Percentiles rank a stretch among this genome's conserved stretches.
phyloP scores from a whole-genome alignment of 2,329 filamentous ascomycete species.

The Cordyceps cateniannulata region DNA sequence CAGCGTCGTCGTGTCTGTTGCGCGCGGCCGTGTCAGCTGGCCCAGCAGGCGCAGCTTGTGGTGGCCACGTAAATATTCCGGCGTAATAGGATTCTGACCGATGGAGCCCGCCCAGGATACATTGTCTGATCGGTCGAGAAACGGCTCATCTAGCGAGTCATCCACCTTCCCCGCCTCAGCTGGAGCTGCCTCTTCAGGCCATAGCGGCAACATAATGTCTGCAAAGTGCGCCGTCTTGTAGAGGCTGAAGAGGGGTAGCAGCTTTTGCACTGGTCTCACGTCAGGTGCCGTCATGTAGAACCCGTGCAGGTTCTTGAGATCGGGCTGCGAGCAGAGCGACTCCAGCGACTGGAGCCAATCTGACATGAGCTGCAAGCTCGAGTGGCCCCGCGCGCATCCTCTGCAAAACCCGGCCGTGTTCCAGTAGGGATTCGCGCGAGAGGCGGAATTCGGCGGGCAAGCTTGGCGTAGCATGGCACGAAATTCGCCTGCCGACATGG shows the following conservation, averaged over 20 bases:
- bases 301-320: conserved; percentile 66
- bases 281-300: conserved; percentile 62
- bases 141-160: conserved; percentile 30
- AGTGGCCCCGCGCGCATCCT: conserved; percentile 57
- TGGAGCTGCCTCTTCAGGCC: conserved; percentile 39
- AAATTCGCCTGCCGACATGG: conserved; percentile 25
- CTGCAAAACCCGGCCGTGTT: conserved; percentile 59
- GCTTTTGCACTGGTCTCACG: conserved; percentile 53
- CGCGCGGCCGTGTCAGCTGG: conserved; percentile 53
- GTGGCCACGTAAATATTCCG: conserved; percentile 57
- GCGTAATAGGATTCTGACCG: conserved; percentile 44
- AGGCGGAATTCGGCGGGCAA: conserved; percentile 57
- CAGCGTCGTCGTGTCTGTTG: conserved; percentile 42
- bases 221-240: conserved; percentile 66
- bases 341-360: conserved; percentile 56
- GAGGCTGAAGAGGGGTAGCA: conserved; percentile 71
- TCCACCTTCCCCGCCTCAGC: conserved; percentile 22
- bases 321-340: conserved; percentile 70
- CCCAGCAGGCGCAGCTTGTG: conserved; percentile 67
- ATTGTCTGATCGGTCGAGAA: conserved; percentile 54
- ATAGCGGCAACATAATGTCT: conserved; percentile 69
- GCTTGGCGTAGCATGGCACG: conserved; percentile 39
- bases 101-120: conserved; percentile 73
- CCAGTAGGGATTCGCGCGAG: conserved; percentile 54
- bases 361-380: conserved; percentile 57